These are phyloP conservation scores for Tilletia caries DNA, from an alignment of 1,284 basidiomycete genomes.

Conservation along the genomic window DNA sequence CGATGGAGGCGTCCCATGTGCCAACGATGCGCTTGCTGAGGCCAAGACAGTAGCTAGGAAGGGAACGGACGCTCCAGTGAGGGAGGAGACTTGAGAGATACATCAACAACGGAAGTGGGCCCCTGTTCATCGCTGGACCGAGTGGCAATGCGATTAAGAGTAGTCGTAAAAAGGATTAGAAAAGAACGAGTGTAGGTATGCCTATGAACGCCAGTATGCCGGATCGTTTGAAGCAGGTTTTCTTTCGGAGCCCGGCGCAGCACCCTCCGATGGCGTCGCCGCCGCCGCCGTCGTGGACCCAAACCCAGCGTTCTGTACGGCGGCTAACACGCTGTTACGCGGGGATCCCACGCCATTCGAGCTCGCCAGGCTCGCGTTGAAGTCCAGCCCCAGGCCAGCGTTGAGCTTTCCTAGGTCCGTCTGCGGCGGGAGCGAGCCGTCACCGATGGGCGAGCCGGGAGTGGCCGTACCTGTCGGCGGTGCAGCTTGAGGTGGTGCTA, in stretches of 20 bases:
- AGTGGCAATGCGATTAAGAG: too few species aligned
- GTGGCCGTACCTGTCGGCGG: not conserved
- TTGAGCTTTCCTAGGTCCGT: constrained; percentile 5
- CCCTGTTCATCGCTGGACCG: too few species aligned
- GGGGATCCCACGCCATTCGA: not conserved
- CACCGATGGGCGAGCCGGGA: not conserved
- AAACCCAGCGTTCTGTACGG: not conserved
- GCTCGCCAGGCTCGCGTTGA: not conserved
- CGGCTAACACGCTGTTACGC: not conserved
- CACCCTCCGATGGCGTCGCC: too few species aligned
- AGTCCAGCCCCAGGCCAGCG: constrained; percentile 1
- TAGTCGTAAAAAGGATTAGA: too few species aligned
- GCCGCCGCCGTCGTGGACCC: not conserved
- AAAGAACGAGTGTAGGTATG: not conserved
- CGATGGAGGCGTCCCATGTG: too few species aligned
- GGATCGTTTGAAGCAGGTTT: not conserved
- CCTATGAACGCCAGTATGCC: not conserved
- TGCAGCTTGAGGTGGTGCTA: not conserved
- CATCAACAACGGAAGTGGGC: too few species aligned
- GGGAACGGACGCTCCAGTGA: too few species aligned
- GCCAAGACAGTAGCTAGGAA: too few species aligned
- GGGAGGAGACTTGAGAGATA: too few species aligned
- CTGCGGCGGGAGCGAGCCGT: not conserved
- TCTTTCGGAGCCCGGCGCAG: not conserved
- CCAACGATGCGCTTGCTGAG: too few species aligned